Base-by-base conservation (phyloP, 352 stramenopile species). In the Thraustotheca clavata region DNA sequence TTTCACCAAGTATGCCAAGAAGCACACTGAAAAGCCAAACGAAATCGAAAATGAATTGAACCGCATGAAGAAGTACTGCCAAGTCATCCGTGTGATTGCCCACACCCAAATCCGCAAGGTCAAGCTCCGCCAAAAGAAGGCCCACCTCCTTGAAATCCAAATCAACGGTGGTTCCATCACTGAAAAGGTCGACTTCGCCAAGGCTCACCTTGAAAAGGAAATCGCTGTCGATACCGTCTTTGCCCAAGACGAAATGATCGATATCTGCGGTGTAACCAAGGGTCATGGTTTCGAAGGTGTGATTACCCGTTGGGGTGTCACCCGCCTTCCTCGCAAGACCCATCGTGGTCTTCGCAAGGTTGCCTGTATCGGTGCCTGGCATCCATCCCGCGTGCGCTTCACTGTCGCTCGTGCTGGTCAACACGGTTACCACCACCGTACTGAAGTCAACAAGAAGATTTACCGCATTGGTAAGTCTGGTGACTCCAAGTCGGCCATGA, bases 361-460 rank as follows among this genome's bases (percentile, higher is more conserved):
- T 59, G 97, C 97, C 59, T 99, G 97, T 97, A 99, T 99, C 70
- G 97, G 97, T 89, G 96, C 97, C 55, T 99, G 97, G 97, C 97
- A 99, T 83, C 97, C 97, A 79, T 91, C 96, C 73, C 96, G 97
- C 85, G 96, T 99, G 60, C 92, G 88, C 68, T 98, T 93, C 74
- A 98, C 95, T 70, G 97, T 99, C 55, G 89, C 97, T 63, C 97
- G 97, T 84, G 96, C 97, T 68, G 97, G 97, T 98, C 97, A 99
- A 81, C 90, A 99, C 80, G 97, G 97, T 79, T 99, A 99, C 91
- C 97, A 99, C 83, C 97, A 99, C 89, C 95, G 97, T 91, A 99
- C 97, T 50, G 97, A 99, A 87, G 96, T 99, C 71, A 99, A 99
- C 96, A 99, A 99, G 88, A 99, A 99, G 91, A 97, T 99, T 68